phyloP scores from a whole-genome alignment of 495 filamentous ascomycete species.

The Letharia columbiana region DNA sequence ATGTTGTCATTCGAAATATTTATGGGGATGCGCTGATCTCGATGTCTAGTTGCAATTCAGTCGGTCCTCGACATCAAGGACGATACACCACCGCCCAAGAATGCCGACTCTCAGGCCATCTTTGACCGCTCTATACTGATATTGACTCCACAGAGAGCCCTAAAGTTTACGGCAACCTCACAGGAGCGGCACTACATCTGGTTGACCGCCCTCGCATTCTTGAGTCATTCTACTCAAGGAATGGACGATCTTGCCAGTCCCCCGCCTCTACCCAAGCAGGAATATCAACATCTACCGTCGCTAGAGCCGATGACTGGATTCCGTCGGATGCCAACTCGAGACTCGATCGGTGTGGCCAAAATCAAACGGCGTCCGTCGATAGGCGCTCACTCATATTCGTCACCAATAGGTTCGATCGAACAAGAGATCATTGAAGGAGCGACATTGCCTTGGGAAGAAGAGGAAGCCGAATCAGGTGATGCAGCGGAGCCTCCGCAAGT shows the following conservation, averaged over 20 bases:
- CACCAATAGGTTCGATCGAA: constrained; percentile 22
- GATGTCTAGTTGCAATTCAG: constrained; percentile 70
- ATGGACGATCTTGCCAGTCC: constrained; percentile 56
- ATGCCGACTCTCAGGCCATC: constrained; percentile 41
- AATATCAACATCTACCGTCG: constrained; percentile 35
- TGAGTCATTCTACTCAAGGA: constrained; percentile 73
- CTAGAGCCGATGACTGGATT: constrained; percentile 32
- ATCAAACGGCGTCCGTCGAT: constrained; percentile 50
- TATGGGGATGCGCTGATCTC: constrained; percentile 22
- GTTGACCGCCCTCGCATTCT: constrained; percentile 87
- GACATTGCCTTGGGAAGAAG: constrained; percentile 23
- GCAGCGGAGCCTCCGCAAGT: constrained; percentile 73
- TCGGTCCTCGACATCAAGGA: constrained; percentile 96
- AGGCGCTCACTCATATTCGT: constrained; percentile 25
- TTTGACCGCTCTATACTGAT: constrained; percentile 96
- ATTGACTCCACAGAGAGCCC: constrained; percentile 81
- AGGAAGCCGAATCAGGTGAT: constrained; percentile 28
- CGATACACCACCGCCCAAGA: constrained; percentile 79
- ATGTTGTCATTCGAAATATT: constrained; percentile 36
- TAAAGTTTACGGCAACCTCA: constrained; percentile 85
- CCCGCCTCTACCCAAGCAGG: constrained; percentile 46
- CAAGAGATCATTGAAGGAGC: constrained; percentile 25
- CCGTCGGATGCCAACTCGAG: constrained; percentile 63
- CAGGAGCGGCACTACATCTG: constrained; percentile 89
- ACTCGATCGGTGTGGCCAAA: constrained; percentile 86